Conservation (phyloP, 164 flowering plant species). For the Berberis thunbergii region DNA sequence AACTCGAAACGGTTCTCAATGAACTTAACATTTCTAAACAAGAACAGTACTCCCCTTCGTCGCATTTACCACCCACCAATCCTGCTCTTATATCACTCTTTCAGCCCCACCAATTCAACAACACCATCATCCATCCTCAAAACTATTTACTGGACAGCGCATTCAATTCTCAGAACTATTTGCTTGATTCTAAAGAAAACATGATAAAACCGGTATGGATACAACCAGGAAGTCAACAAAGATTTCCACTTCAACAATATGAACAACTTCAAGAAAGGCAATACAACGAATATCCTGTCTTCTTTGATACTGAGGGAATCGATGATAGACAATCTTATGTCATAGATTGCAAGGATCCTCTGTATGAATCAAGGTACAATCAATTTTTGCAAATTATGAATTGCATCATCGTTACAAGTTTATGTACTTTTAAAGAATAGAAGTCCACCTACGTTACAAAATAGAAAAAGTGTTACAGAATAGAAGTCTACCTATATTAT, state of each 20-base stretch:
- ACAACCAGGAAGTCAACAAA: slow-evolving; percentile 10
- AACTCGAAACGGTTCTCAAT: slow-evolving; percentile 33
- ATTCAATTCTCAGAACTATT: too few species aligned
- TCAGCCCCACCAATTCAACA: slow-evolving; percentile 15
- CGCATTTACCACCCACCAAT: slow-evolving; percentile 6
- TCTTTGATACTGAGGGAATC: slow-evolving; percentile 9
- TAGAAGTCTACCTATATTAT: too few species aligned
- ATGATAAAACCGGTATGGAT: too few species aligned
- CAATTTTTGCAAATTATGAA: too few species aligned
- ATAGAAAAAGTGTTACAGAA: too few species aligned
- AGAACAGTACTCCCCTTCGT: slow-evolving; percentile 15
- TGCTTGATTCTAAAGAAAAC: too few species aligned
- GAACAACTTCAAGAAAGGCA: slow-evolving; percentile 19
- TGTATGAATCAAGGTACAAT: background rate
- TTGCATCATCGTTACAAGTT: too few species aligned
- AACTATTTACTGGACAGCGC: too few species aligned
- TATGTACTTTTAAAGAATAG: too few species aligned
- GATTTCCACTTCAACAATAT: slow-evolving; percentile 18
- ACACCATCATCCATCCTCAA: background rate
- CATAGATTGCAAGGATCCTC: slow-evolving; percentile 6
- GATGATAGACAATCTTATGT: background rate
- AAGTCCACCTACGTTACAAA: too few species aligned
- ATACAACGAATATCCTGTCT: slow-evolving; percentile 35
- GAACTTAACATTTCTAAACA: slow-evolving; percentile 43
- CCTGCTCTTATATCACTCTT: slow-evolving; percentile 7